Evolutionary conservation across 208 protist genomes (phyloP), one percentile per base, ranked within the genome.

Genomic region (Zelonia costaricensis): DNA sequence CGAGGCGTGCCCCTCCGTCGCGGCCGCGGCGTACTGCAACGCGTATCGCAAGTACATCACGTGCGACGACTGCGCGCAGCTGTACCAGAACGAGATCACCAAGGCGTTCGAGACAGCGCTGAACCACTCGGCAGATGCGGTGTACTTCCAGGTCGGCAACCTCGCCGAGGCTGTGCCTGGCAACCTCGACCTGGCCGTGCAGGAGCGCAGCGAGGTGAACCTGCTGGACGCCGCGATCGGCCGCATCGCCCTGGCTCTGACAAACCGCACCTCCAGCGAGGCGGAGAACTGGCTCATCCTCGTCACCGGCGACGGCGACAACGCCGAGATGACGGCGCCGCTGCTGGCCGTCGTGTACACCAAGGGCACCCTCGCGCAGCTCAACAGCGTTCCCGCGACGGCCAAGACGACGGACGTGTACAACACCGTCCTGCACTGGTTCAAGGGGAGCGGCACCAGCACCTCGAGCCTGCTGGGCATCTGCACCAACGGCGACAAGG

Each of bases 261-360:
- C 51, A 18, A 36, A 65, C 30, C 85, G 84, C 57, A 84, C 84
- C 22, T 61, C 59, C 4, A 31, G 20, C 4, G 44, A 48, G 1
- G 28, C 52, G 27, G 84, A 91, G 60, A 90, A 82, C 63, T 94
- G 88, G 88, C 67, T 92, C 25, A 56, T 92, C 10, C 68, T 89
- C 23, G 18, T 92, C 35, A 78, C 78, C 25, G 72, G 84, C 62
- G 75, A 80, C 23, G 88, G 78, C 13, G 74, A 62, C 31, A 69
- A 77, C 39, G n/a, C 52, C 4, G 60, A 49, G 23, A 40, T 42
- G 42, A 15, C 35, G 25, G 84, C 80, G 2, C 84, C 89, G 31
- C 48, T 95, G 39, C 62, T 87, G 8, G 78, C 82, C 52, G 69
- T 67, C 9, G 76, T 73, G 43, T 92, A 88, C 72, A 60, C 83